Conservation (phyloP, 2,329 filamentous ascomycete species). For the Metarhizium anisopliae region DNA sequence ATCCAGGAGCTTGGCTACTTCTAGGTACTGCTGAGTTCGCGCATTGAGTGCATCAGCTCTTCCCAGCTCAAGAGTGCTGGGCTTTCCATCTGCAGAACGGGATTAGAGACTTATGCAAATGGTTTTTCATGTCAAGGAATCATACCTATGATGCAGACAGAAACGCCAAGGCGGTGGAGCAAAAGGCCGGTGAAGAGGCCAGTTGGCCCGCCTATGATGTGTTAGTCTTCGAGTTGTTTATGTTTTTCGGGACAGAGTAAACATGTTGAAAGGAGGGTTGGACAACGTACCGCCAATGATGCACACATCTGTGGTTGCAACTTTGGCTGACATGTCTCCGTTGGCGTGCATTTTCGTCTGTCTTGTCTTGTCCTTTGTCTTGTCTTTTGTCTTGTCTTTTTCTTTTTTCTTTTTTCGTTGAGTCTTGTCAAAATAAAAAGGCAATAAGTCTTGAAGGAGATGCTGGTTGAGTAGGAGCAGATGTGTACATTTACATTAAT, state of each 20-base stretch:
- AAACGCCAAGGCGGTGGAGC: conserved; percentile 30
- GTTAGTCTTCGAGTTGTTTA: not conserved
- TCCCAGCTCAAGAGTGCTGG: conserved; percentile 28
- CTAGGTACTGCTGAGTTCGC: conserved; percentile 38
- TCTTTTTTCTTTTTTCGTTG: no score
- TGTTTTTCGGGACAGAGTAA: no score
- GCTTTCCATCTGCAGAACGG: conserved; percentile 25
- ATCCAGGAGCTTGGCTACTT: conserved; percentile 33
- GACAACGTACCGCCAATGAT: conserved; percentile 26
- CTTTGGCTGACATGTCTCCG: not conserved
- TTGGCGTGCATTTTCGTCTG: conserved; percentile 6
- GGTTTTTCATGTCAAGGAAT: not conserved
- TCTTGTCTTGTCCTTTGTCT: not conserved
- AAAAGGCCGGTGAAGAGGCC: conserved; percentile 36
- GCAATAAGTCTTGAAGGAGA: not conserved
- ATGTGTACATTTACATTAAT: no score
- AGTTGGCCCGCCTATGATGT: conserved; percentile 30
- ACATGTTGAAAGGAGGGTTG: no score
- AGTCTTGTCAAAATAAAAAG: not conserved
- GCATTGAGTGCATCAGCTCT: conserved; percentile 40
- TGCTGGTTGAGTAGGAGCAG: no score
- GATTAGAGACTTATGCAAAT: not conserved
- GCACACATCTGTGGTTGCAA: conserved; percentile 21
- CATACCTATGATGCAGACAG: conserved; percentile 29
- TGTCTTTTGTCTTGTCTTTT: no score